phyloP scores from a whole-genome alignment of 2,329 filamentous ascomycete species.

The Drechslerella dactyloides region DNA sequence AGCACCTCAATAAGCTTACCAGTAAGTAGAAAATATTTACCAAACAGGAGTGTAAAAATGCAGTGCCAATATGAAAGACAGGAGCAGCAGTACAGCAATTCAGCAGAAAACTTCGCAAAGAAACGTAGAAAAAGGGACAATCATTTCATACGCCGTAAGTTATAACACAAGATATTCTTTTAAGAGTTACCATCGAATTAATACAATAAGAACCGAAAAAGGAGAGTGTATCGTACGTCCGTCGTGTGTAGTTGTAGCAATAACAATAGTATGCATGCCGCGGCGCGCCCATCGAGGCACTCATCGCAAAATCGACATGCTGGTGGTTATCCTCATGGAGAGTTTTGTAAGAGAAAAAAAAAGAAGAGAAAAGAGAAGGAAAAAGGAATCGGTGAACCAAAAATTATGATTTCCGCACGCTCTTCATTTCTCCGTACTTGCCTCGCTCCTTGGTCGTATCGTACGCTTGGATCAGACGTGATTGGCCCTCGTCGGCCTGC shows the following conservation, averaged over 20 bases:
- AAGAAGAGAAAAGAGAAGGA: slow-evolving; percentile 50
- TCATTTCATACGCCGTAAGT: slow-evolving; percentile 44
- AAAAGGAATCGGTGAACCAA: slow-evolving; percentile 5
- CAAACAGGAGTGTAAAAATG: neutral
- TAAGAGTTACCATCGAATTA: slow-evolving; percentile 15
- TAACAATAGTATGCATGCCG: neutral
- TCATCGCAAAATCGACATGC: no score
- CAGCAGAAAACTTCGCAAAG: neutral
- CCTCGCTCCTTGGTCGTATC: slow-evolving; percentile 93
- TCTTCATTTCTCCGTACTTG: slow-evolving; percentile 92
- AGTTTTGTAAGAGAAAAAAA: slow-evolving; percentile 39
- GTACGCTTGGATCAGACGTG: slow-evolving; percentile 92
- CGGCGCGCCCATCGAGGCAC: neutral
- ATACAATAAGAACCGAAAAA: slow-evolving; percentile 14
- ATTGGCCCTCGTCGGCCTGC: slow-evolving; percentile 95
- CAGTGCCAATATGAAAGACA: neutral
- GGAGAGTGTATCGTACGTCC: neutral
- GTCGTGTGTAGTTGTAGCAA: neutral
- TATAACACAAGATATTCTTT: slow-evolving; percentile 43
- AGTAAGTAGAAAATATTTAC: neutral
- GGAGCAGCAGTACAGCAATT: neutral
- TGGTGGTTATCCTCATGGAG: slow-evolving; percentile 26
- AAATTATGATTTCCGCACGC: slow-evolving; percentile 60
- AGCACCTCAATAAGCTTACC: no score
- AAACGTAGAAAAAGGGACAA: slow-evolving; percentile 13